Conservation (phyloP, 345 rosid species). For the Sisymbrium irio region DNA sequence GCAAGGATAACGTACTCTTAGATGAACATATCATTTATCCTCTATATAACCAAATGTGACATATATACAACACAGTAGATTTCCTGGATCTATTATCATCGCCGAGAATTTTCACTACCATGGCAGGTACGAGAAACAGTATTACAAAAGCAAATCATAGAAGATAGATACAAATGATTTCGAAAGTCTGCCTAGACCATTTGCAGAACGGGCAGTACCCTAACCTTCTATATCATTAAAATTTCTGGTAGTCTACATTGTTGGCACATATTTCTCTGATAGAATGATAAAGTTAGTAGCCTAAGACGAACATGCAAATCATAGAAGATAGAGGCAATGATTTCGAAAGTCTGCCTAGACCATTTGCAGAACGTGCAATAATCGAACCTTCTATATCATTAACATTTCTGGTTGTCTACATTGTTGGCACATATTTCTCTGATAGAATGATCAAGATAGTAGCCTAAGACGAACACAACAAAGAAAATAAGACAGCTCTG, state of each 20-base stretch:
- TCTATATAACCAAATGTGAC: neutral
- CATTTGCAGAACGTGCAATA: neutral
- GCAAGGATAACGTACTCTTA: slow-evolving; percentile 7
- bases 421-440: neutral
- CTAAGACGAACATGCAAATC: neutral
- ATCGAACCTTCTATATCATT: neutral
- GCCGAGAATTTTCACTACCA: slow-evolving; percentile 1
- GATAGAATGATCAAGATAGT: neutral
- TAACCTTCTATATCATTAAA: neutral
- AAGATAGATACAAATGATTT: slow-evolving; percentile 5
- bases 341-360: neutral
- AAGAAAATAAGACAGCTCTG: neutral
- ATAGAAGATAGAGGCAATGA: neutral
- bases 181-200: neutral
- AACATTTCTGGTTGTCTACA: neutral
- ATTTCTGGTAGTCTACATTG: neutral
- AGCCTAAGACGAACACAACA: neutral
- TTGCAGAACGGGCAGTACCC: neutral
- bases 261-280: neutral
- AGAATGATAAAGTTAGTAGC: neutral
- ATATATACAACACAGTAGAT: neutral
- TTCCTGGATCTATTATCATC: slow-evolving; percentile 1
- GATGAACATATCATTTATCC: neutral
- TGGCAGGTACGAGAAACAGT: neutral
- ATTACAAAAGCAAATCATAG: neutral